phyloP scores from a whole-genome alignment of 2,329 filamentous ascomycete species.

The Aspergillus aculeatus region DNA sequence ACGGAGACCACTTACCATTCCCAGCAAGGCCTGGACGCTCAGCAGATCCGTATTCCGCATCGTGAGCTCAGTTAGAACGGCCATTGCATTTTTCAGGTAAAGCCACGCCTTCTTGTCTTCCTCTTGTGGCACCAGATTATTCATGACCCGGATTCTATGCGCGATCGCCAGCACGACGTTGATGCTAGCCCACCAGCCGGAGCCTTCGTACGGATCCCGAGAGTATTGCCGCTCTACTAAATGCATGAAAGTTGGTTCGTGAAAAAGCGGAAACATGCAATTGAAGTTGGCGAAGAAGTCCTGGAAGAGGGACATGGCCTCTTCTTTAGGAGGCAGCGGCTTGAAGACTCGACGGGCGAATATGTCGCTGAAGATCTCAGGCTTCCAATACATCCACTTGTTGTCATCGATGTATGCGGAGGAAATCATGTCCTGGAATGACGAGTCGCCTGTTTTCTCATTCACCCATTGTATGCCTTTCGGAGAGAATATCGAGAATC shows the following conservation, averaged over 20 bases:
- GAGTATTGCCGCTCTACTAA: slow-evolving; percentile 93
- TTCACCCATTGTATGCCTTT: slow-evolving; percentile 99
- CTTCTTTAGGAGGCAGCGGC: slow-evolving; percentile 77
- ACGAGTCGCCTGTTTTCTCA: slow-evolving; percentile 91
- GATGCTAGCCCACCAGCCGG: slow-evolving; percentile 97
- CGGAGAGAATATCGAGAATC: slow-evolving; percentile 97
- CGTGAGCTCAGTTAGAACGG: slow-evolving; percentile 84
- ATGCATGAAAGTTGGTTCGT: slow-evolving; percentile 98
- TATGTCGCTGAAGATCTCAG: slow-evolving; percentile 92
- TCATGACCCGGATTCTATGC: slow-evolving; percentile 90
- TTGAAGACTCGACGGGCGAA: slow-evolving; percentile 84
- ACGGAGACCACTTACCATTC: slow-evolving; percentile 61
- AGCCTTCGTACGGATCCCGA: slow-evolving; percentile 85
- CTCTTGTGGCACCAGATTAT: slow-evolving; percentile 82
- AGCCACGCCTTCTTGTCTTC: slow-evolving; percentile 95
- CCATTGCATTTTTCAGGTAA: slow-evolving; percentile 95
- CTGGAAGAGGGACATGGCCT: slow-evolving; percentile 80
- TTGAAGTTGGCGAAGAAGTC: slow-evolving; percentile 99
- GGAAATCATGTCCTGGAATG: slow-evolving; percentile 92
- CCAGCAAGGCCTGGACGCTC: slow-evolving; percentile 89
- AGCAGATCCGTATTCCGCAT: slow-evolving; percentile 95
- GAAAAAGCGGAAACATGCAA: slow-evolving; percentile 95
- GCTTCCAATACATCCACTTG: slow-evolving; percentile 97
- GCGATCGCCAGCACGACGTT: slow-evolving; percentile 94
- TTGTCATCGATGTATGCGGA: slow-evolving; percentile 88